phyloP scores from a whole-genome alignment of 208 protist species.

The Acanthamoeba sp. region DNA sequence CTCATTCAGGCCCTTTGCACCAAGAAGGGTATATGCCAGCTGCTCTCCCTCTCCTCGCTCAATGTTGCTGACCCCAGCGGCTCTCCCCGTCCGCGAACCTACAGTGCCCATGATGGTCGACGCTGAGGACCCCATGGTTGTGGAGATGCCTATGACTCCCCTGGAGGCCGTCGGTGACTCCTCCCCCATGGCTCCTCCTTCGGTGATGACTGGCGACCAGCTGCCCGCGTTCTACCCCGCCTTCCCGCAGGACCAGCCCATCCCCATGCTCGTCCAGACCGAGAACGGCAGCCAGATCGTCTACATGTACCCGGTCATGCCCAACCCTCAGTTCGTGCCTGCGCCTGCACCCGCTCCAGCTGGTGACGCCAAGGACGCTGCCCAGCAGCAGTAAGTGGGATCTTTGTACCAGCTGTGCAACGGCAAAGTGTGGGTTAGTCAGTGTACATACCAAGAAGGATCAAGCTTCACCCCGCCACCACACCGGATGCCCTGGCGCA shows the following conservation, averaged over 20 bases:
- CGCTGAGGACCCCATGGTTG: not conserved
- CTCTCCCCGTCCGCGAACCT: not conserved
- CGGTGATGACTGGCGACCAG: not conserved
- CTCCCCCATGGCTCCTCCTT: not conserved
- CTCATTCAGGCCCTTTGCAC: constrained; percentile 49
- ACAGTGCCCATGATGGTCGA: not conserved
- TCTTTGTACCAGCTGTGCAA: too few species aligned
- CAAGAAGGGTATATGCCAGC: not conserved
- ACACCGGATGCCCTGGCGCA: too few species aligned
- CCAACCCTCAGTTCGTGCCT: not conserved
- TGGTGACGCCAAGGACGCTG: too few species aligned
- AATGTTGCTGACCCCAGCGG: not conserved
- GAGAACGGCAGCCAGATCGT: not conserved
- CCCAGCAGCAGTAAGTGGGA: too few species aligned
- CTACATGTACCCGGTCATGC: constrained; percentile 48
- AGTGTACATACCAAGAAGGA: too few species aligned
- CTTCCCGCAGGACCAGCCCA: constrained; percentile 8
- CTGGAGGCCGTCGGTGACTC: not conserved
- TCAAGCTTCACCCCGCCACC: too few species aligned
- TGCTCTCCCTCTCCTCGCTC: not conserved
- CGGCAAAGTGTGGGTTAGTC: too few species aligned
- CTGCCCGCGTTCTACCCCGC: not conserved
- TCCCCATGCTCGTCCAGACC: constrained; percentile 29
- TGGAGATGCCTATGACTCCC: not conserved
- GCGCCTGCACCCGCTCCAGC: too few species aligned